Evolutionary conservation across 2,329 filamentous ascomycete species (phyloP).

Genomic region (Arthroderma sp.): DNA sequence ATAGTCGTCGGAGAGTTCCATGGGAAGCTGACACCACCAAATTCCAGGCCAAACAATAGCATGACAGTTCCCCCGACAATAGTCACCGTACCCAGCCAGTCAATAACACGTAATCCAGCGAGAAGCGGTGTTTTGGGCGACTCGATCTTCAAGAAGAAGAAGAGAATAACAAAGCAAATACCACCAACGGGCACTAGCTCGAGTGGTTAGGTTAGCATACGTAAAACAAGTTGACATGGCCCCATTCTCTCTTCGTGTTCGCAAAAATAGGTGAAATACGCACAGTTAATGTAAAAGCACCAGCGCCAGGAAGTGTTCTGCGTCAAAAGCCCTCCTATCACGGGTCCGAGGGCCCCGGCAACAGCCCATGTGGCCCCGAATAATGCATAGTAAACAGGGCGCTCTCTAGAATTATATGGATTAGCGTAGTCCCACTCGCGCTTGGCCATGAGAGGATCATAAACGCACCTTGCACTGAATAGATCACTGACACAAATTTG

Average conservation of each 20-base stretch:
- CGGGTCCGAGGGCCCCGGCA: constrained; percentile 18
- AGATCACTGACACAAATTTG: constrained; percentile 54
- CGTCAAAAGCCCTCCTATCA: constrained; percentile 15
- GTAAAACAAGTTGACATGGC: neutral
- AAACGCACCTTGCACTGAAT: constrained; percentile 43
- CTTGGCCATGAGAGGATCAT: neutral
- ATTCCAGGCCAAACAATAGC: constrained; percentile 75
- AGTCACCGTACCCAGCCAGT: constrained; percentile 50
- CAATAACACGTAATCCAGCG: constrained; percentile 48
- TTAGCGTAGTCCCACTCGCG: neutral
- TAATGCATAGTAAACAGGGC: constrained; percentile 52
- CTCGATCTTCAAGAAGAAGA: constrained; percentile 50
- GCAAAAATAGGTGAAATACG: constrained; percentile 6
- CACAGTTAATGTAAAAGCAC: constrained; percentile 50
- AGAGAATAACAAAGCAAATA: constrained; percentile 45
- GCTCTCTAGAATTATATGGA: constrained; percentile 26
- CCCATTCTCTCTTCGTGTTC: neutral
- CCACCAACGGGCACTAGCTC: constrained; percentile 46
- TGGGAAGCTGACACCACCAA: constrained; percentile 63
- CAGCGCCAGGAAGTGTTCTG: constrained; percentile 40
- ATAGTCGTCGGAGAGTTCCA: constrained; percentile 66
- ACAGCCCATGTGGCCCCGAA: constrained; percentile 48
- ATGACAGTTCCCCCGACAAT: constrained; percentile 71
- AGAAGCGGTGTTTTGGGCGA: constrained; percentile 48
- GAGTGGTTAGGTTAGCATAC: neutral